Evolutionary conservation across 805 yeast genomes (phyloP).

Genomic region (Teunomyces lycoperdinae): DNA sequence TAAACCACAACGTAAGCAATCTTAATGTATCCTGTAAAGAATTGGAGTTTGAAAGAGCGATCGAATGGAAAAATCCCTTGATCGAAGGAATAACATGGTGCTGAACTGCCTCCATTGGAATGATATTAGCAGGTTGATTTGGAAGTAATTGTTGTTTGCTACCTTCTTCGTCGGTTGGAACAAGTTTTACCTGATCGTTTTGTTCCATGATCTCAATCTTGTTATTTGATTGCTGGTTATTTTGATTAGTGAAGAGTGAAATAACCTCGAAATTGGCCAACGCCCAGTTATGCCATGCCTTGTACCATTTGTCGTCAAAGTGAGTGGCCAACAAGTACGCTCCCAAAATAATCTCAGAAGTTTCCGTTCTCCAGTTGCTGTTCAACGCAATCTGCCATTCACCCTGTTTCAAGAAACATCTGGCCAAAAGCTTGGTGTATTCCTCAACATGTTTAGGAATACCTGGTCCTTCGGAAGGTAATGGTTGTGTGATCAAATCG

Average conservation of each 20-base stretch:
- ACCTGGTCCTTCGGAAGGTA: conserved; percentile 71
- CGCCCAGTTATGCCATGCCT: conserved; percentile 99
- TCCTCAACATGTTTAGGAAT: conserved; percentile 74
- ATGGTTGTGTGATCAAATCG: conserved; percentile 81
- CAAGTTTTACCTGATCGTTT: conserved; percentile 20
- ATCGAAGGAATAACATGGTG: conserved; percentile 95
- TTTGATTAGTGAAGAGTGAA: conserved; percentile 48
- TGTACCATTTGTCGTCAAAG: conserved; percentile 90
- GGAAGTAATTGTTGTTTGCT: conserved; percentile 3
- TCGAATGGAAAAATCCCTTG: conserved; percentile 92
- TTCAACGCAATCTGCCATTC: conserved; percentile 93
- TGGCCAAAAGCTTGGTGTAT: conserved; percentile 79
- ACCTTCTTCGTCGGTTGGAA: conserved; percentile 8
- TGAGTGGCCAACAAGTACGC: conserved; percentile 93
- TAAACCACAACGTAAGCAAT: conserved; percentile 89
- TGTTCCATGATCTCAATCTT: conserved; percentile 28
- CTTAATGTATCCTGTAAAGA: conserved; percentile 92
- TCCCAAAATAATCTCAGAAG: conserved; percentile 81
- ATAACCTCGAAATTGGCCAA: conserved; percentile 95
- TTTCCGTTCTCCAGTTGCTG: conserved; percentile 73
- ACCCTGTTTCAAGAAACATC: conserved; percentile 96
- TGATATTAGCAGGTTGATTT: conserved; percentile 16
- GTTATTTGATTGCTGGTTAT: conserved; percentile 20
- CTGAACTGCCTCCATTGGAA: conserved; percentile 58
- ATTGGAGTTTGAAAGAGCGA: conserved; percentile 79